Base-by-base conservation (phyloP, 495 filamentous ascomycete species). In the Daldinia loculata region DNA sequence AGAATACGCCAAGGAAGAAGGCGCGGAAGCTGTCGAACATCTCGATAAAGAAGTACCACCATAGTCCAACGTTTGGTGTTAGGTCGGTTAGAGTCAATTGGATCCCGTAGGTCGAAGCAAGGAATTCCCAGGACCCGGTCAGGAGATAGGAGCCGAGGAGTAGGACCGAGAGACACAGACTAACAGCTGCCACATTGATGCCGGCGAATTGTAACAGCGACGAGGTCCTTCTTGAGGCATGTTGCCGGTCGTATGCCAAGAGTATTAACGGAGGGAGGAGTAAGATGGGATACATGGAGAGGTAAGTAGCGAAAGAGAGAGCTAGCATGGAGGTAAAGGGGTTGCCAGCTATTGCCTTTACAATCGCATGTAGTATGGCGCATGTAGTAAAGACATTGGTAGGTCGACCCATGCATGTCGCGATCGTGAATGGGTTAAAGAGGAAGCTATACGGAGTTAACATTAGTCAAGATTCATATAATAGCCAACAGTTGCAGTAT, bases 11-110 rank as follows among this genome's bases (percentile, higher is more conserved):
- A 2, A 99, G 85, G 85, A 99, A 99, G 84, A 99, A 98, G 56
- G 91, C 90, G 24, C 95, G 89, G 85, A 99, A 99, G 4, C 93
- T 95, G 79, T 99, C 95, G 77, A 99, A 99, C 89, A 99, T 99
- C 81, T 99, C 95, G 72, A 95, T 96, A 81, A 99, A 98, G 80
- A 98, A 99, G 81, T 99, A 99, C 95, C 95, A 99, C 95, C 95
- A 99, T 0, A 99, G 85, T 2, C 95, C 95, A 41, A 96, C 90
- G 70, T 98, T 99, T 24, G 95, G 95, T 0, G 95, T 95, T 48
- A 99, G 83, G 80, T 98, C 96, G 1, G 94, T 94, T 4, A 99
- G 88, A 3, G 95, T 88, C 14, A 99, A 84, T 72, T 95, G 93
- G 27, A 97, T 91, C 61, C 94, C 93, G 76, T 99, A 99, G 1